These are phyloP conservation scores for Scutellaria galericulata DNA, from an alignment of 257 asterid species.

Conservation along the genomic window DNA sequence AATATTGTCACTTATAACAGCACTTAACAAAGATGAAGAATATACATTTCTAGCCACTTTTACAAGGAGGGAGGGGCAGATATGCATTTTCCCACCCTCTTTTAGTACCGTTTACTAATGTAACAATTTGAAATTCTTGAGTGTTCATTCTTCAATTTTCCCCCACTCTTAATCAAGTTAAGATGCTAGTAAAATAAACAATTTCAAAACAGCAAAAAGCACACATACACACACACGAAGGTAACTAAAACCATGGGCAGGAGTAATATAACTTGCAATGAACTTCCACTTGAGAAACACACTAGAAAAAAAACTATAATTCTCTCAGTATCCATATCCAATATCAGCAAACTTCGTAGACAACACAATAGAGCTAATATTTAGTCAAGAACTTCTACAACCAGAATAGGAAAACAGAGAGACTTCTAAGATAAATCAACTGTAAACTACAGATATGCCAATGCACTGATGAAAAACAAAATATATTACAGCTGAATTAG, in stretches of 20 bases:
- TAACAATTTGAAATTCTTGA: neutral
- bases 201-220: neutral
- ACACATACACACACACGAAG: neutral
- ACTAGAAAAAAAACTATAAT: neutral
- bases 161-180: conserved; percentile 1
- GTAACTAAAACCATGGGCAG: neutral
- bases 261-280: conserved; percentile 1
- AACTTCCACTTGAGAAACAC: neutral
- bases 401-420: neutral
- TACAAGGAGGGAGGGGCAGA: neutral
- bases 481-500: neutral
- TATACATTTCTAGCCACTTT: neutral
- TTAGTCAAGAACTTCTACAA: neutral
- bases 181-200: neutral
- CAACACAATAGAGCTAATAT: neutral
- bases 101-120: neutral
- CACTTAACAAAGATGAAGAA: neutral
- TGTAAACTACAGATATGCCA: conserved; percentile 2
- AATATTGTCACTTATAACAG: neutral
- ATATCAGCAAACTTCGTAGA: conserved; percentile 1
- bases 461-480: neutral
- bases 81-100: neutral
- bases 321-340: conserved; percentile 4
- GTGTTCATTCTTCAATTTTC: neutral
- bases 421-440: neutral